These are phyloP conservation scores for Ustilago nuda DNA, from an alignment of 1,284 basidiomycete genomes.

Conservation along the genomic window DNA sequence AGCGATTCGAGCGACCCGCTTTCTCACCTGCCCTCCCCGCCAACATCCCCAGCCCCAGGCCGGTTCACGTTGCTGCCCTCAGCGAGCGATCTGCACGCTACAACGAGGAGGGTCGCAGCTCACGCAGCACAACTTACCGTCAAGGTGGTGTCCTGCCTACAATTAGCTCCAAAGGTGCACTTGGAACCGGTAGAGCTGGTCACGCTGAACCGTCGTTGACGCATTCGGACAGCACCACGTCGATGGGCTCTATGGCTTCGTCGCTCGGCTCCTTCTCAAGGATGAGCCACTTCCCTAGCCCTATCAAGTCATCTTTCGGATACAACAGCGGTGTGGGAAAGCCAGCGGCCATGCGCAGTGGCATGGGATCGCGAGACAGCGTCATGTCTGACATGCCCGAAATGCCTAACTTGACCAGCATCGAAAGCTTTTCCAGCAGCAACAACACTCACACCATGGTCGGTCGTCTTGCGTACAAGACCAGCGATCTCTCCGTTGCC, in stretches of 20 bases:
- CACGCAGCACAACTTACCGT: slow-evolving; percentile 35
- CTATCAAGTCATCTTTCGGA: slow-evolving; percentile 24
- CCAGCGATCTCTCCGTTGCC: slow-evolving; percentile 37
- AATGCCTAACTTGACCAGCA: slow-evolving; percentile 19
- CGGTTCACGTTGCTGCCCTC: slow-evolving; percentile 19
- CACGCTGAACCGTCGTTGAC: slow-evolving; percentile 34
- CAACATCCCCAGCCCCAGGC: slow-evolving; percentile 37
- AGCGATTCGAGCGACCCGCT: slow-evolving; percentile 36
- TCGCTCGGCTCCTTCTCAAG: slow-evolving; percentile 42
- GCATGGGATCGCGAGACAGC: slow-evolving; percentile 16
- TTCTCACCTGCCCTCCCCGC: slow-evolving; percentile 51
- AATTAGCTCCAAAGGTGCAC: slow-evolving; percentile 47
- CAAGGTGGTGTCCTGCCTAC: slow-evolving; percentile 51
- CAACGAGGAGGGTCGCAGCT: slow-evolving; percentile 45
- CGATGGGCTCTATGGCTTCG: slow-evolving; percentile 39
- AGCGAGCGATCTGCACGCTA: slow-evolving; percentile 35
- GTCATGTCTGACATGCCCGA: slow-evolving; percentile 12
- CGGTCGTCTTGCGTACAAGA: slow-evolving; percentile 42
- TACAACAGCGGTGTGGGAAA: slow-evolving; percentile 18
- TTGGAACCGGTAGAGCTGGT: slow-evolving; percentile 28
- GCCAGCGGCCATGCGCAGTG: slow-evolving; percentile 30
- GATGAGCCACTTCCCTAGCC: slow-evolving; percentile 37
- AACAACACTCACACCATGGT: slow-evolving; percentile 4
- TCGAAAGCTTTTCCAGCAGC: slow-evolving; percentile 30
- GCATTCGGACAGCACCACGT: slow-evolving; percentile 37